Base-by-base conservation (phyloP, 1,284 basidiomycete species). In the Calocybe gambosa region DNA sequence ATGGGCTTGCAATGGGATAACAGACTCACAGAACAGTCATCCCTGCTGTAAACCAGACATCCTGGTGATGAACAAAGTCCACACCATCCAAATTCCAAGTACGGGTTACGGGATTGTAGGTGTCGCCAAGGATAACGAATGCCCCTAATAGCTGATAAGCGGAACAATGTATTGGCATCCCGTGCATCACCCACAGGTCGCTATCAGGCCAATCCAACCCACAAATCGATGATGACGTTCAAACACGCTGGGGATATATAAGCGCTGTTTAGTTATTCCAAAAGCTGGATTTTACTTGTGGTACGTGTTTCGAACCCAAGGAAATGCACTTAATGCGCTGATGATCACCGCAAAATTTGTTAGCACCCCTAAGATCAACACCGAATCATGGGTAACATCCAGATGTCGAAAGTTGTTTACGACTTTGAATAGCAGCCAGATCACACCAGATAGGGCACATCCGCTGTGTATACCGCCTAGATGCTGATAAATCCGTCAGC, bases 381-480 rank as follows among this genome's bases (percentile, higher is more conserved):
- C 67, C 1, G 79, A 69, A 49, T 75, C 68, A 50, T 76, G 73
- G 49, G 74, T 75, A 33, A 70, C 53, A 46, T 69, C 58, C 48
- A 70, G 70, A 43, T 68, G 57, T 37, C 63, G 65, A 62, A 73
- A 82, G 25, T 76, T 77, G 47, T 70, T 70, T 45, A 79, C 70
- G 34, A 84, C 68, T 60, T 80, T 80, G 51, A 76, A 70, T 18
- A 84, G 60, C 42, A 86, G 65, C 83, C 85, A 86, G 12, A 74
- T 64, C 15, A 80, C 69, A 46, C 81, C 82, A 12, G 82, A 82
- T 15, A 80, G 60, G 0, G 82, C 82, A 55, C 85, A 88, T 10
- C 84, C 84, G 42, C 78, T 78, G 56, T 88, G 85, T 50, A 88
- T 85, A 20, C 85, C 85, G 31, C 85, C 85, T 29, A 87, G 73